A percentile compares a stretch with the other conserved stretches of the same genome.
Evolutionary conservation across 768 basidiomycete genomes (phyloP).

Genomic region (Boletus barrowsii): DNA sequence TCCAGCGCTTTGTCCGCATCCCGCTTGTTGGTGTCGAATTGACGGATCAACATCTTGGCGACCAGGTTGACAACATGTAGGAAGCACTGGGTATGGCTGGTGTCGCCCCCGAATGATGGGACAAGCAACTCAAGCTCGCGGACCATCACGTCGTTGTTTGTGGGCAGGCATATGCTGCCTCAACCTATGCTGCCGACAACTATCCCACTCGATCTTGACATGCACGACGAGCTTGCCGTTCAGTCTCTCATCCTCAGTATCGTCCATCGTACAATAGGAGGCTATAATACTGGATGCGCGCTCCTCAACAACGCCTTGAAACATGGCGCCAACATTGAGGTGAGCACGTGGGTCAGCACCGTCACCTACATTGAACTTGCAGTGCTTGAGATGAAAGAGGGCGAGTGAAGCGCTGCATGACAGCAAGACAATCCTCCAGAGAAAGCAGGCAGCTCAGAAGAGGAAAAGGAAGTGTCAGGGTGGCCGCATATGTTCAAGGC

Average conservation of each 20-base stretch:
- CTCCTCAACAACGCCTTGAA: slow-evolving; percentile 53
- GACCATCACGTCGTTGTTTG: too few relatives aligned
- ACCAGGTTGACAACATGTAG: too few relatives aligned
- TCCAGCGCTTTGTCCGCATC: too few relatives aligned
- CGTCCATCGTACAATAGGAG: slow-evolving; percentile 54
- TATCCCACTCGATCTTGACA: slow-evolving; percentile 48
- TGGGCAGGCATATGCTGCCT: background rate
- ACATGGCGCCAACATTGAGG: slow-evolving; percentile 38
- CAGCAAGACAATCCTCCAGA: slow-evolving; percentile 30
- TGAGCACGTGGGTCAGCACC: slow-evolving; percentile 66
- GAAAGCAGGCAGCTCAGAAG: background rate
- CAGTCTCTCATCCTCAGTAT: slow-evolving; percentile 69
- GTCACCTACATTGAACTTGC: slow-evolving; percentile 69
- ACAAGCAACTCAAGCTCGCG: too few relatives aligned
- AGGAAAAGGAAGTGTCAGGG: slow-evolving; percentile 9
- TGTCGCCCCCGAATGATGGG: too few relatives aligned
- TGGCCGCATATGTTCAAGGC: slow-evolving; percentile 51
- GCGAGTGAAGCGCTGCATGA: slow-evolving; percentile 35
- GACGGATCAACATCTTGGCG: too few relatives aligned
- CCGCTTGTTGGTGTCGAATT: too few relatives aligned
- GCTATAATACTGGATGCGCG: slow-evolving; percentile 41
- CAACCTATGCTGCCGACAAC: background rate
- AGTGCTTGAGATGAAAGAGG: slow-evolving; percentile 63
- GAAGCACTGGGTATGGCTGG: too few relatives aligned
- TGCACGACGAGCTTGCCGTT: slow-evolving; percentile 65